A percentile compares a stretch with the other conserved stretches of the same genome.
Evolutionary conservation across 1,284 basidiomycete species (phyloP).

Genomic region (Paramarasmius palmivorus): DNA sequence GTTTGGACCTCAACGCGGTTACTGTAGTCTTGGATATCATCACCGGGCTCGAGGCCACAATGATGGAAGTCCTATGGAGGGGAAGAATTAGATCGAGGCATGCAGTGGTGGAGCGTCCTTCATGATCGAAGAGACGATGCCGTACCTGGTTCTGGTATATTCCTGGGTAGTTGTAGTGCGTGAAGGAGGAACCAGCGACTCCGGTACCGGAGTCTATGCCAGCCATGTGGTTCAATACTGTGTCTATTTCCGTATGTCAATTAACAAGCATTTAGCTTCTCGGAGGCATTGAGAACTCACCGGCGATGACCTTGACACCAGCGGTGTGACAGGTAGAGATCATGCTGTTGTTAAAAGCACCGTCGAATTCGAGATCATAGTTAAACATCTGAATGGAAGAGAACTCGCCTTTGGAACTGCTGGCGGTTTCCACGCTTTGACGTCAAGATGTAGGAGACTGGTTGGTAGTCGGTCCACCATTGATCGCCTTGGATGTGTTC

Average conservation of each 20-base stretch:
- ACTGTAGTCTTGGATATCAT: slow-evolving; percentile 58
- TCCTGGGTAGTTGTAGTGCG: slow-evolving; percentile 59
- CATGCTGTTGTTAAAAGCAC: slow-evolving; percentile 42
- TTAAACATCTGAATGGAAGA: not conserved
- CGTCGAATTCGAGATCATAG: not conserved
- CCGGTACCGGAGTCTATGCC: slow-evolving; percentile 50
- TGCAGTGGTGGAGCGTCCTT: not conserved
- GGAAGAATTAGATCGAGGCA: not conserved
- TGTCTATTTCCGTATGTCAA: slow-evolving; percentile 39
- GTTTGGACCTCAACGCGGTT: slow-evolving; percentile 58
- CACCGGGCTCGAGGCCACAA: slow-evolving; percentile 52
- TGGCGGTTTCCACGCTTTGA: slow-evolving; percentile 57
- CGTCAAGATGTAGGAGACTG: slow-evolving; percentile 60
- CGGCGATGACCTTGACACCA: slow-evolving; percentile 60
- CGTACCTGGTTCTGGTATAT: slow-evolving; percentile 46
- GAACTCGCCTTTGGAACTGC: slow-evolving; percentile 44
- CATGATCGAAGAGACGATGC: not conserved
- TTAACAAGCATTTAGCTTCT: not conserved
- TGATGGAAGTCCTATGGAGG: slow-evolving; percentile 57
- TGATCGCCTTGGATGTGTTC: slow-evolving; percentile 50
- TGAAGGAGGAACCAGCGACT: slow-evolving; percentile 50
- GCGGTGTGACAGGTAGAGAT: slow-evolving; percentile 56
- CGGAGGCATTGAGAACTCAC: slow-evolving; percentile 30
- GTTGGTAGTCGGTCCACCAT: slow-evolving; percentile 76
- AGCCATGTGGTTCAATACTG: slow-evolving; percentile 69